Evolutionary conservation across 495 filamentous ascomycete genomes (phyloP).

Genomic region (Xylaria intraflava): DNA sequence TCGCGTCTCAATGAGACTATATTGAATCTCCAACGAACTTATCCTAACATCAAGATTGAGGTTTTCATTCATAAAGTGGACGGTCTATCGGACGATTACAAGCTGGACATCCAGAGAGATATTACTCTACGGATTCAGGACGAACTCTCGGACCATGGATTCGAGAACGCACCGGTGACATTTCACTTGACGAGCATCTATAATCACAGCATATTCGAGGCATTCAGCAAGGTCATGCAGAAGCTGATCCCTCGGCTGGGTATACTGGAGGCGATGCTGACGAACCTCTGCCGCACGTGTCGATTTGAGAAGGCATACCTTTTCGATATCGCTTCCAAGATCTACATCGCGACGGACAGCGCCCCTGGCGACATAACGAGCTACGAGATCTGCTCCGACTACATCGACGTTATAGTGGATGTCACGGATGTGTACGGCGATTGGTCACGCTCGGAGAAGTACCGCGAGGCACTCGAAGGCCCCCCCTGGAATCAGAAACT

Average conservation of each 20-base stretch:
- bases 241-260: slow-evolving; percentile 91
- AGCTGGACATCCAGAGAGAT: slow-evolving; percentile 86
- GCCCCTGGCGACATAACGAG: slow-evolving; percentile 84
- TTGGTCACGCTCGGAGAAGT: slow-evolving; percentile 51
- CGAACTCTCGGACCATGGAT: slow-evolving; percentile 83
- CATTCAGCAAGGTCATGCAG: slow-evolving; percentile 95
- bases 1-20: slow-evolving; percentile 80
- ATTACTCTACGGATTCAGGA: slow-evolving; percentile 95
- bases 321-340: slow-evolving; percentile 94
- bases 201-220: slow-evolving; percentile 96
- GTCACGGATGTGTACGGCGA: slow-evolving; percentile 85
- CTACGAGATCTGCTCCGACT: slow-evolving; percentile 97
- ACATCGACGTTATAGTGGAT: slow-evolving; percentile 95
- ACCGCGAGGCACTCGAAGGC: slow-evolving; percentile 50
- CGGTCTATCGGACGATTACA: slow-evolving; percentile 89
- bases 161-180: slow-evolving; percentile 84
- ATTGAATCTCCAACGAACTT: slow-evolving; percentile 74
- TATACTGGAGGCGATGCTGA: slow-evolving; percentile 84
- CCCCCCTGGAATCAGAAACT: slow-evolving; percentile 56
- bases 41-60: slow-evolving; percentile 89
- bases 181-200: slow-evolving; percentile 97
- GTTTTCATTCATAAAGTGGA: slow-evolving; percentile 99
- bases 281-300: slow-evolving; percentile 79
- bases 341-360: slow-evolving; percentile 94
- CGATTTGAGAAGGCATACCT: slow-evolving; percentile 96